phyloP scores from a whole-genome alignment of 116 monocot species.

The Papilionanthe hybrid region DNA sequence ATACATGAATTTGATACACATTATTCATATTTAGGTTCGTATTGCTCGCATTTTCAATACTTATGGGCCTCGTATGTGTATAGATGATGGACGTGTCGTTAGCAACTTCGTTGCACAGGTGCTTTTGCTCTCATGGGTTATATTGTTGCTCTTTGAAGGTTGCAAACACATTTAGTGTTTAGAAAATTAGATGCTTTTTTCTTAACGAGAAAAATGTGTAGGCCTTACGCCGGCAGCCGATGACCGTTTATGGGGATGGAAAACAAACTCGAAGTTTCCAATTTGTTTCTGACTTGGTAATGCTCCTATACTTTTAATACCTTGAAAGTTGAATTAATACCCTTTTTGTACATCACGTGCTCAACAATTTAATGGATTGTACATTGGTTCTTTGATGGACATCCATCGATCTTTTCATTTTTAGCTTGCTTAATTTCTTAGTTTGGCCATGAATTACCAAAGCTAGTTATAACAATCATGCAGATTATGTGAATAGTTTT shows the following conservation, averaged over 20 bases:
- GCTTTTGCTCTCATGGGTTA: background rate
- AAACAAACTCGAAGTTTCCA: conserved; percentile 85
- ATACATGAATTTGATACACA: background rate
- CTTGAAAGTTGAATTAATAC: background rate
- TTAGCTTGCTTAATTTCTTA: background rate
- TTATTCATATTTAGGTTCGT: conserved; percentile 42
- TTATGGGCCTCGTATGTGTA: conserved; percentile 75
- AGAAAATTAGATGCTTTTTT: background rate
- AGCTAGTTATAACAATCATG: background rate
- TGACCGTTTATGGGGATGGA: conserved; percentile 89
- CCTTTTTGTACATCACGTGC: background rate
- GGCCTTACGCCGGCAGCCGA: conserved; percentile 57
- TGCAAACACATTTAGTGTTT: background rate
- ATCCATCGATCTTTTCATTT: background rate
- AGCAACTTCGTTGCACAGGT: conserved; percentile 75
- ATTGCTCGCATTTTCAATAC: conserved; percentile 78
- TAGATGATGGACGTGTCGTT: conserved; percentile 72
- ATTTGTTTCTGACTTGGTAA: conserved; percentile 87
- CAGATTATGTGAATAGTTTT: background rate
- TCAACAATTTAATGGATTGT: background rate
- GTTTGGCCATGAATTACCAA: background rate
- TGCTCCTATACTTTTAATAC: background rate
- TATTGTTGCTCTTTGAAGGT: background rate
- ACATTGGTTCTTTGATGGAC: background rate
- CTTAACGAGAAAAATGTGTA: conserved; percentile 14